phyloP scores from a whole-genome alignment of 2,329 filamentous ascomycete genomes.

The Arthrinium phaeospermum region DNA sequence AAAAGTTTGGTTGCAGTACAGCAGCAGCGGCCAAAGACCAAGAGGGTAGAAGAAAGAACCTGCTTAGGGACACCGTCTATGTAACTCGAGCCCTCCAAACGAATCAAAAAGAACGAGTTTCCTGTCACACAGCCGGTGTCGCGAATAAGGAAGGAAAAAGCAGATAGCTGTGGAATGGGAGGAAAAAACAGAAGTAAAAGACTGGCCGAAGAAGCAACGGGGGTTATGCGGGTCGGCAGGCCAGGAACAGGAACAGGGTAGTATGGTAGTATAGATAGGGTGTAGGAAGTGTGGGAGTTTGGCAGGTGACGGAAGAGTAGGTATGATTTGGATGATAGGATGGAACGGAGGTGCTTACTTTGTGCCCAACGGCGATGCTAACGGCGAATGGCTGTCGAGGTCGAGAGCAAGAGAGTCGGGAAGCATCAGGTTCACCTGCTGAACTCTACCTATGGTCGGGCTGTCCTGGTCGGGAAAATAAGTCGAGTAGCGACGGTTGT shows the following conservation, averaged over 20 bases:
- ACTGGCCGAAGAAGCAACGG: conserved; percentile 12
- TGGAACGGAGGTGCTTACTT: conserved; percentile 7
- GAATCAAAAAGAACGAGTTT: background rate
- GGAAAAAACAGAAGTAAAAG: conserved; percentile 14
- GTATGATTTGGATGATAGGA: background rate
- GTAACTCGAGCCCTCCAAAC: conserved; percentile 4
- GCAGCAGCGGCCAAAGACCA: background rate
- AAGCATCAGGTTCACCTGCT: conserved; percentile 7
- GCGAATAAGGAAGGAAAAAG: background rate
- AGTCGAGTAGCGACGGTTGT: conserved; percentile 15
- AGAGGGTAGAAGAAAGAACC: background rate
- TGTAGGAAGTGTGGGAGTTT: background rate
- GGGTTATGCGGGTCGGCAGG: conserved; percentile 18
- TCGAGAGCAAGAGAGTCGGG: conserved; percentile 7
- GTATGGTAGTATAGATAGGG: background rate
- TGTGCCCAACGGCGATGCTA: conserved; percentile 12
- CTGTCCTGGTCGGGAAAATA: conserved; percentile 19
- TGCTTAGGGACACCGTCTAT: background rate
- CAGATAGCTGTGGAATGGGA: conserved; percentile 7
- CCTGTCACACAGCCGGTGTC: conserved; percentile 4
- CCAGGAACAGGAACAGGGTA: background rate
- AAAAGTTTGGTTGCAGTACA: conserved; percentile 11
- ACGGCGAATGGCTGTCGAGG: conserved; percentile 3
- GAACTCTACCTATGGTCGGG: conserved; percentile 18
- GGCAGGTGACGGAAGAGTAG: background rate